Percentiles rank a stretch among this genome's conserved stretches.
Conservation (phyloP, 176 grass and related monocot genomes). For the Cenchrus americanus region DNA sequence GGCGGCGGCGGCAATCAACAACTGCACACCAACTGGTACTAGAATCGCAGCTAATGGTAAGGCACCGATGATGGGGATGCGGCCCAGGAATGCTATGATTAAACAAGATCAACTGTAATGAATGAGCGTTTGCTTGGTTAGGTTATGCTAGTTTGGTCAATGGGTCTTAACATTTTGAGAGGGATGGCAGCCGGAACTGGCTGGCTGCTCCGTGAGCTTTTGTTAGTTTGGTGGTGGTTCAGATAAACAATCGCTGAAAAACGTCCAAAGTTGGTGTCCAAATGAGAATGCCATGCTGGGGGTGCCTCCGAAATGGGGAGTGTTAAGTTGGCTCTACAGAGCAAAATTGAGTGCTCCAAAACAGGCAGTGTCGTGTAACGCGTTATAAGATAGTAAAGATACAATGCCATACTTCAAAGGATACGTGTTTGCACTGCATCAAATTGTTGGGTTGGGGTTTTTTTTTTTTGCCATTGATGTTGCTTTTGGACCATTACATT, state of each 20-base stretch:
- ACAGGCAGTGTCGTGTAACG: too few relatives aligned
- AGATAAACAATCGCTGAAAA: neutral
- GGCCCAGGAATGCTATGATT: neutral
- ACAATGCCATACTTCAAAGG: neutral
- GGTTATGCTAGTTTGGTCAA: neutral
- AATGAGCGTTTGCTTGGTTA: neutral
- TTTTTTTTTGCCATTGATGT: neutral
- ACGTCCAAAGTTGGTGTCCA: too few relatives aligned
- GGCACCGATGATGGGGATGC: too few relatives aligned
- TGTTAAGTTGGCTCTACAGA: neutral
- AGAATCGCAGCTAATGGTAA: too few relatives aligned
- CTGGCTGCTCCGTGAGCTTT: too few relatives aligned
- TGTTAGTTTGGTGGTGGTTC: neutral
- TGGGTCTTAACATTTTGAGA: neutral
- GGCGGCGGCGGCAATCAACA: constrained; percentile 1
- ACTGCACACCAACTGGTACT: constrained; percentile 42
- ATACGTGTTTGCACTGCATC: neutral
- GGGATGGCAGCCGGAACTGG: neutral
- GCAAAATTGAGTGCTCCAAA: too few relatives aligned
- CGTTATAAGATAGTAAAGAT: neutral
- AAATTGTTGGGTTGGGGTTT: neutral
- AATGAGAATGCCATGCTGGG: too few relatives aligned
- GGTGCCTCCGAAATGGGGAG: neutral
- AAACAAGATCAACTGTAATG: neutral
- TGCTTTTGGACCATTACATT: neutral